Evolutionary conservation across 2,329 filamentous ascomycete genomes (phyloP), one percentile per base, ranked within the genome.

Genomic region (Botrytis porri): DNA sequence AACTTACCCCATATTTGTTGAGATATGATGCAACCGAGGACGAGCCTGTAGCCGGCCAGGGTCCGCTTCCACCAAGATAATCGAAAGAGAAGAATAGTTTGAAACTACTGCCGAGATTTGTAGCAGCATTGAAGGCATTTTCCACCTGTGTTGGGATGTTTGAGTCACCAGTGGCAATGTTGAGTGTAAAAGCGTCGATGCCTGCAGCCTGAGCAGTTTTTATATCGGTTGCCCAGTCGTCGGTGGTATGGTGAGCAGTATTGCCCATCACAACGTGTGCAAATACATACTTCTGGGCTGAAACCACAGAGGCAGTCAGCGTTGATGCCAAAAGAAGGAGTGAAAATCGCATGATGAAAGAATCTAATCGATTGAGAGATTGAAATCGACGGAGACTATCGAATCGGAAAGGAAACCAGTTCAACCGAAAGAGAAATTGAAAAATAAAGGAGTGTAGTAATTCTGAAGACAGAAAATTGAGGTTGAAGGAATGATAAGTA

Each of bases 131-230:
- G 64, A 82, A 83, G 2, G 81, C 81, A 48, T 81, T 77, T 39
- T 76, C 77, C 16, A 82, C 76, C 73, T 82, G 81, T 22, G 69
- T 75, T 22, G 78, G 77, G 1, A 82, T 84, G 51, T 80, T 81
- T 8, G 72, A 39, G 45, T 82, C 79, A 10, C 74, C 72, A 29
- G 77, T 78, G 12, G 77, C 81, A 39, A 80, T 80, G 70, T 83
- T 82, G 32, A 83, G 74, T 10, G 79, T 81, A 69, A 82, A 83
- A 1, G 81, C 81, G 73, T 83, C 81, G 69, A 83, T 81, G 45
- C 83, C 82, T 3, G 82, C 81, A 22, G 80, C 78, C 67, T 79
- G 76, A 2, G 81, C 81, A 16, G 79, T 75, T 4, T 75, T 70
- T 71, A 82, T 82, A 72, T 82, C 81, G 35, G 74, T 77, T 29